Base-by-base conservation (phyloP, 129 eudicot genomes). In the Flaveria ramosissima region DNA sequence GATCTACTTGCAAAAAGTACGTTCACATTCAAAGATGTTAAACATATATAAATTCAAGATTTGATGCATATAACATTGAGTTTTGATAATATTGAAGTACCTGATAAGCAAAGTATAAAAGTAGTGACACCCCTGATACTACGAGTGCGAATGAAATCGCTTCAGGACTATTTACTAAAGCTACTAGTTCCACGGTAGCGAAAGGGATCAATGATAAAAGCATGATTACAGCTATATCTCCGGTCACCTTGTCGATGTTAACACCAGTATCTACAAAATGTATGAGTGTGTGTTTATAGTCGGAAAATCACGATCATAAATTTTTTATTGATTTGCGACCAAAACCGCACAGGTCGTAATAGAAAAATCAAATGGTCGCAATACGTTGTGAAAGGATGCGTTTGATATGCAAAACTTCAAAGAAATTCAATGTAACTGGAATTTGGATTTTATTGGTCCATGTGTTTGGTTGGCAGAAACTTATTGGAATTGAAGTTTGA, bases 121-220 rank as follows among this genome's bases (percentile, higher is more conserved):
- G 9, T 6, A 77, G 55, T 21, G 55, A 77, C 68, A 41, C 15
- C 4, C 43, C 66, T 52, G 80, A 67, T 39, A 77, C 68, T 5
- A 53, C 2, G 11, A 77, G 74, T 51, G 68, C 56, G 9, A 67
- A 36, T 19, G 68, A 67, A 14, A 41, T 53, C 2, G 4, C 21
- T 2, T 24, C 10, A 0, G 30, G 74, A 67, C 17, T 66, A 4
- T 16, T 21, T 0, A 68, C 16, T 14, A 77, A 55, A 67, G 27
- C 23, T 39, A 39, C 57, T 39, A 77, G 67, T 67, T 53, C 74
- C 6, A 77, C 74, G 1, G 17, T 51, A 16, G 45, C 74, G 41
- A 77, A 77, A 1, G 80, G 80, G 10, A 77, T 67, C 74, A 77
- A 14, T 1, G 74, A 77, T 20, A 52, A 26, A 77, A 77, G 68